Percentiles rank a stretch among this genome's conserved stretches.
These are phyloP conservation scores for Quercus alba DNA, from an alignment of 306 rosid genomes.

Conservation along the genomic window DNA sequence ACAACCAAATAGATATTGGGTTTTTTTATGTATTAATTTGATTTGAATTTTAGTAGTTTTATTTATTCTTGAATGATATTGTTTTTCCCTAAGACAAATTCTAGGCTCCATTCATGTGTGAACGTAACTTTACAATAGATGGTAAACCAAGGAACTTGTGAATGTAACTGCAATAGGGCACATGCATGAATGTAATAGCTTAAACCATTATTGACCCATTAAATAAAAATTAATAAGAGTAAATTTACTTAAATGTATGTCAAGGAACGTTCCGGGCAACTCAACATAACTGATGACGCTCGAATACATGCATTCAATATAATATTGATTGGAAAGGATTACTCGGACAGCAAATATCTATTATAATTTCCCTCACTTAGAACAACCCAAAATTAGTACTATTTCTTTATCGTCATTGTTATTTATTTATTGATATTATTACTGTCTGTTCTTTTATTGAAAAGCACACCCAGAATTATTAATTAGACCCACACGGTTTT, in stretches of 20 bases:
- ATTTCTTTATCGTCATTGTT: neutral
- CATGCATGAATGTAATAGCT: too few species aligned
- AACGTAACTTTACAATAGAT: too few species aligned
- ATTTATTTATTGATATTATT: neutral
- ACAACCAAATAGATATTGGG: too few species aligned
- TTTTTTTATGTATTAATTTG: too few species aligned
- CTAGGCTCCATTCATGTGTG: too few species aligned
- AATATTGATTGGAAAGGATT: neutral
- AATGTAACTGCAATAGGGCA: too few species aligned
- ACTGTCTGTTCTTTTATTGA: neutral
- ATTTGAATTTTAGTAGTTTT: too few species aligned
- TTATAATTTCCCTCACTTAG: neutral
- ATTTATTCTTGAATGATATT: too few species aligned
- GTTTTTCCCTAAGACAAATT: too few species aligned
- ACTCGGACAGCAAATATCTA: neutral
- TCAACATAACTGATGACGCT: neutral
- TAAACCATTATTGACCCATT: neutral
- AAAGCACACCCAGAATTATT: neutral
- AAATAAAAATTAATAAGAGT: neutral
- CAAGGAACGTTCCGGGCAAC: neutral
- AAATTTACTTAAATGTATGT: neutral
- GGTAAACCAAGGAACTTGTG: too few species aligned
- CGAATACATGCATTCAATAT: neutral
- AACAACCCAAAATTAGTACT: neutral
- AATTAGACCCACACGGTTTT: neutral